These are phyloP conservation scores for Tulasnella sp. DNA, from an alignment of 768 basidiomycete genomes.

Conservation along the genomic window DNA sequence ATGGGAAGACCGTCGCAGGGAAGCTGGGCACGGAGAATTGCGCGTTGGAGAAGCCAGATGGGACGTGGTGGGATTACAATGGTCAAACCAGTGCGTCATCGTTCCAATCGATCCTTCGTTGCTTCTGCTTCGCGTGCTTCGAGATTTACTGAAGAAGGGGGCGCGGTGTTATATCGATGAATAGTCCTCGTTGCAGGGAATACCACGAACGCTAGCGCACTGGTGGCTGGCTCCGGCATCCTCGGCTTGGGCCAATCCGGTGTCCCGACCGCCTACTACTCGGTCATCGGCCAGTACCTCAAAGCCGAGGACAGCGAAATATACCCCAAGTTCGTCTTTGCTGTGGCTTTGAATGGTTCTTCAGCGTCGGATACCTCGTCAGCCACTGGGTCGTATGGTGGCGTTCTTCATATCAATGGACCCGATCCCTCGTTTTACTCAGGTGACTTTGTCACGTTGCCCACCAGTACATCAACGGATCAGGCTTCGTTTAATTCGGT, in stretches of 20 bases:
- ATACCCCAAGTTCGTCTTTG: not conserved
- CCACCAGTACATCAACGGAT: not conserved
- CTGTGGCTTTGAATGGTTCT: not conserved
- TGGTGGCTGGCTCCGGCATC: not conserved
- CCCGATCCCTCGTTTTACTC: conserved; percentile 7
- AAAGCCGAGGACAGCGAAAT: not conserved
- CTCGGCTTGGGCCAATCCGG: not conserved
- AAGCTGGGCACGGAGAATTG: not conserved
- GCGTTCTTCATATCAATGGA: not conserved
- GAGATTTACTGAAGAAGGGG: no score
- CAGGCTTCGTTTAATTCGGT: not conserved
- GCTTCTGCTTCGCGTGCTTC: not conserved
- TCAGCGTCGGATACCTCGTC: not conserved
- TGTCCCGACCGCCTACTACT: not conserved
- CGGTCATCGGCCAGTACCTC: conserved; percentile 8
- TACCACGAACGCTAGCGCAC: not conserved
- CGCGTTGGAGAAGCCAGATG: not conserved
- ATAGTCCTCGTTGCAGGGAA: not conserved
- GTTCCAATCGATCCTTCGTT: not conserved
- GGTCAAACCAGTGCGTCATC: not conserved
- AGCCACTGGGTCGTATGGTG: not conserved
- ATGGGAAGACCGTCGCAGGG: not conserved
- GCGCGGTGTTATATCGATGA: no score
- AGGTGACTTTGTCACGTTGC: not conserved
- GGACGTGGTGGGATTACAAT: not conserved